Evolutionary conservation across 169 alveolate genomes (phyloP), one percentile per base, ranked within the genome.

Genomic region (Plasmodium billcollinsi): DNA sequence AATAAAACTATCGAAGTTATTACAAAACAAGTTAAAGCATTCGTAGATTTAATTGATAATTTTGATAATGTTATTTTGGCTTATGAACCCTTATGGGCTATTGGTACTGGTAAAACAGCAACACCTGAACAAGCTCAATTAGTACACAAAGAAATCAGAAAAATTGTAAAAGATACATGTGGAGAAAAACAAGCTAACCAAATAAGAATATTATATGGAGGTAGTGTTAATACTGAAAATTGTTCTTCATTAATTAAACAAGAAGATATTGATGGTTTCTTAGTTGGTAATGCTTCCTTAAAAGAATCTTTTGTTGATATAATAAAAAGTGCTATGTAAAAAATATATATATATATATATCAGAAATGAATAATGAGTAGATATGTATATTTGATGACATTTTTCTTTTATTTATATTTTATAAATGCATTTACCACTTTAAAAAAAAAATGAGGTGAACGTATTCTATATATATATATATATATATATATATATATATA

Each of bases 41-140:
- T 96, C 75, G 50, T 85, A 26, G 95, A 91, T 61, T 95, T 94
- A 45, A 94, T 95, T 71, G 88, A 94, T 49, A 95, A 98, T 91
- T 97, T 99, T 98, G 90, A 90, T 59, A 95, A 95, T 90, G 96
- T 98, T 26, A 99, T 98, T 50, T 94, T 99, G 56, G 99, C 99
- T 49, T 97, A 99, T 96, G 99, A 99, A 90, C 99, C 99, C 15
- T 98, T 98, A 18, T 98, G 99, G 99, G 99, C 99, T 71, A 98
- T 98, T 70, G 99, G 99, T 52, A 99, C 99, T 39, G 99, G 99
- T 76, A 97, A 95, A 80, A 98, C 98, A 21, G 99, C 99, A 12
- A 92, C 99, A 26, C 98, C 99, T 9, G 98, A 95, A 54, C 98
- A 98, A 93, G 99, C 99, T 15, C 98, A 97, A 94, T 99, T 97